Evolutionary conservation across 495 filamentous ascomycete genomes (phyloP).

Genomic region (Penicillium malachiteum): DNA sequence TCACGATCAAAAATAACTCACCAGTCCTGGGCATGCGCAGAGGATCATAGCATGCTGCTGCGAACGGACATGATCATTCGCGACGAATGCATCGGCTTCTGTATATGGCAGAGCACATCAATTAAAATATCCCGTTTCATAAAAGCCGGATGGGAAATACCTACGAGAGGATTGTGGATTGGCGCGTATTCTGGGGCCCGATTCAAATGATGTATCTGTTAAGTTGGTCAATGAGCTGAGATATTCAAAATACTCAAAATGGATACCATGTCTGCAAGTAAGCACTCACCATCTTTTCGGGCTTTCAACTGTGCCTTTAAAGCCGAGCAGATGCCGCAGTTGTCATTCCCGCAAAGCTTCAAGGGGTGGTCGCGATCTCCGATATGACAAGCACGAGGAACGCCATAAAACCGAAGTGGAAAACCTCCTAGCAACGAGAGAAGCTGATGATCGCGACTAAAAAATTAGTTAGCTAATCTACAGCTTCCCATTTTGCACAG

Average conservation of each 20-base stretch:
- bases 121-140: neutral
- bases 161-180: neutral
- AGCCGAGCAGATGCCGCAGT: neutral
- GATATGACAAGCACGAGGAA: neutral
- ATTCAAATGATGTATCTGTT: neutral
- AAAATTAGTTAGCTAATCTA: neutral
- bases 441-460: neutral
- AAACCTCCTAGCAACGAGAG: neutral
- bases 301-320: neutral
- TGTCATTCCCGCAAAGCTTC: neutral
- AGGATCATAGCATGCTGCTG: neutral
- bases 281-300: neutral
- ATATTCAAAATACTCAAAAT: neutral
- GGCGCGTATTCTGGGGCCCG: neutral
- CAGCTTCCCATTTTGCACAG: neutral
- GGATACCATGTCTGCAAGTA: neutral
- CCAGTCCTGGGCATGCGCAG: neutral
- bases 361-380: neutral
- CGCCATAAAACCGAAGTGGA: neutral
- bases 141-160: neutral
- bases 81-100: neutral
- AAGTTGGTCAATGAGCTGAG: neutral
- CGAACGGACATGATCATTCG: neutral
- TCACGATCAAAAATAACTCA: neutral
- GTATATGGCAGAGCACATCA: neutral